Base-by-base conservation (phyloP, 306 rosid species). In the Dicorynia guianensis region DNA sequence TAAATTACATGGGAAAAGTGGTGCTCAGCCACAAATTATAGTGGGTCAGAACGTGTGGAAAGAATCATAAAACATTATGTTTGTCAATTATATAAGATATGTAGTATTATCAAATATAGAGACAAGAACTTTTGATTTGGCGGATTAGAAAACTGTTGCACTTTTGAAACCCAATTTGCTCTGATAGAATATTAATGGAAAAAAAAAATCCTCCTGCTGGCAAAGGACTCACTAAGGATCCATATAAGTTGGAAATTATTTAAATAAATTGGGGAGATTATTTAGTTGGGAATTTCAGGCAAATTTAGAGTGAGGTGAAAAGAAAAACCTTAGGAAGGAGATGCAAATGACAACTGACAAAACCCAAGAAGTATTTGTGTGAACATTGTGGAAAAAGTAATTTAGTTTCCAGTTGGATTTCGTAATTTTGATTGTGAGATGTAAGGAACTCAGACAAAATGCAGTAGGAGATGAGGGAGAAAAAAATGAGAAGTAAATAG, bases 391-490 rank as follows among this genome's bases (percentile, higher is more conserved):
- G 43, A n/a, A 6, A 60, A 35, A 6, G 34, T 7, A 13, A 11
- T 7, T 2, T 33, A 30, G 3, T 33, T 60, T 3, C 13, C 6
- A 13, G 3, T 5, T 60, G 20, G n/a, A 60, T 3, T 14, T 35
- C n/a, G 65, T 20, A 60, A 60, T n/a, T 60, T 60, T 60, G 11
- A 34, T 60, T 59, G 11, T 60, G 44, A 42, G 18, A 40, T 64
- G 54, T 5, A 64, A 19, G 39, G 39, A 20, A 30, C 11, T 50
- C 57, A 20, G 15, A 33, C 14, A 49, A 49, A 50, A 50, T 67
- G 34, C 14, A 12, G 8, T 13, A 13, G 46, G 43, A 33, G 50
- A 47, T 43, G 8, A 67, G 48, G 33, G 35, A 6, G 15, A 57
- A 36, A 57, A 6, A 8, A 19, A 4, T 39, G 11, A 53, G 75